A percentile compares a stretch with the other conserved stretches of the same genome.
phyloP scores from a whole-genome alignment of 768 basidiomycete genomes.

The Tylopilus sp. region DNA sequence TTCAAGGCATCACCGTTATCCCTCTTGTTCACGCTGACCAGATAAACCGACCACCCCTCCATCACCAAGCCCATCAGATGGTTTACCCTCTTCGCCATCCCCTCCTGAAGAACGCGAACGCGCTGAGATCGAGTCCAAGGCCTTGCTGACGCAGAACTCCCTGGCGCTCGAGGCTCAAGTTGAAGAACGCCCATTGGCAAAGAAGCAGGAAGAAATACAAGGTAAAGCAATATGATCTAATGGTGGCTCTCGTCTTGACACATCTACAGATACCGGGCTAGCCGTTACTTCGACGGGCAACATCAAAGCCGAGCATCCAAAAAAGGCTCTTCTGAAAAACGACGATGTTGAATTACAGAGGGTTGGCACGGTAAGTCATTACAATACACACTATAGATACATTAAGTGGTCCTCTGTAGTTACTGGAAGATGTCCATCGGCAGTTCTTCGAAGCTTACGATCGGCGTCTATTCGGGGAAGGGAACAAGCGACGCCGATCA shows the following conservation, averaged over 20 bases:
- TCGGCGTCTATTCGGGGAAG: slow-evolving; percentile 27
- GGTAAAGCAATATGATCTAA: slow-evolving; percentile 35
- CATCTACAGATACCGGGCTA: slow-evolving; percentile 10
- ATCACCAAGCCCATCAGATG: slow-evolving; percentile 16
- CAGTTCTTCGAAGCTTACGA: slow-evolving; percentile 75
- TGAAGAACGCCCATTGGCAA: slow-evolving; percentile 82
- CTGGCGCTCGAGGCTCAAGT: slow-evolving; percentile 80
- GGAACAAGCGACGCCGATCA: slow-evolving; percentile 27
- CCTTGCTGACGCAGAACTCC: slow-evolving; percentile 65
- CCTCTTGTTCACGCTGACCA: slow-evolving; percentile 17
- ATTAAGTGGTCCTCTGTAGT: slow-evolving; percentile 38
- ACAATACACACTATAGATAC: background rate
- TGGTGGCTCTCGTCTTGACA: background rate
- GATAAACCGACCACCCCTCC: slow-evolving; percentile 16
- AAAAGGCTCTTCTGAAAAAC: slow-evolving; percentile 81
- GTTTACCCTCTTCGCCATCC: slow-evolving; percentile 9
- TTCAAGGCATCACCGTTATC: background rate
- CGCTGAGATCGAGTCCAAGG: slow-evolving; percentile 46
- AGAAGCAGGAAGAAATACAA: slow-evolving; percentile 77
- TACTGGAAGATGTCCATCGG: slow-evolving; percentile 77
- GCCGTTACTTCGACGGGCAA: slow-evolving; percentile 21
- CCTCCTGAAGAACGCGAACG: slow-evolving; percentile 41
- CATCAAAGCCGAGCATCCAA: slow-evolving; percentile 42
- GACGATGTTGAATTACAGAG: slow-evolving; percentile 81
- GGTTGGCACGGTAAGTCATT: slow-evolving; percentile 61